Conservation (phyloP, 768 basidiomycete genomes). For the Podaxis sp. region DNA sequence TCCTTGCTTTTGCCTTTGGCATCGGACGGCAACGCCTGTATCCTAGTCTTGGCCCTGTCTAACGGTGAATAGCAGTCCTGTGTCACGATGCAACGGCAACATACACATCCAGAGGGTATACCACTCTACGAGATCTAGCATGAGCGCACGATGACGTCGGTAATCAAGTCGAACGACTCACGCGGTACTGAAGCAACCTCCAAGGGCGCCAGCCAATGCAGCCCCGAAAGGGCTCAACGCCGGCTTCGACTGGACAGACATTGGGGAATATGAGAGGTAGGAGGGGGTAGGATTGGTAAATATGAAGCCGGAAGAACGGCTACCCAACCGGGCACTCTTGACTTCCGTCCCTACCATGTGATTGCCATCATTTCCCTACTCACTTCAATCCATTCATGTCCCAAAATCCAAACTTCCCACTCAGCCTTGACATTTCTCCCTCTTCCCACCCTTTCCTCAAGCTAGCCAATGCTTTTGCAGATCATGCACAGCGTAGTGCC, state of each 20-base stretch:
- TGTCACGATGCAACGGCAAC: conserved; percentile 27
- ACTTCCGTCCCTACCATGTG: conserved; percentile 17
- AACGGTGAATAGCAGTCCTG: conserved; percentile 3
- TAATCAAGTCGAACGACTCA: conserved; percentile 40
- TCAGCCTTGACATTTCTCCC: conserved; percentile 25
- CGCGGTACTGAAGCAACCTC: conserved; percentile 93
- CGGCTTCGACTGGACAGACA: conserved; percentile 58
- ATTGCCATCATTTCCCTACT: not conserved
- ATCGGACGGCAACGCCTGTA: conserved; percentile 71
- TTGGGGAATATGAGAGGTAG: conserved; percentile 23
- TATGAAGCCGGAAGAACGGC: conserved; percentile 24
- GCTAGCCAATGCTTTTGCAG: conserved; percentile 29
- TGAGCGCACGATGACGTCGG: conserved; percentile 6
- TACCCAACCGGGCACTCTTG: conserved; percentile 19
- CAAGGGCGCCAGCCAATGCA: conserved; percentile 90
- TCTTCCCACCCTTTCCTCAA: conserved; percentile 18
- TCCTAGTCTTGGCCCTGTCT: conserved; percentile 86
- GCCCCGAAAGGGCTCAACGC: conserved; percentile 82
- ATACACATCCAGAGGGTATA: conserved; percentile 95
- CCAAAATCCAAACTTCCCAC: not conserved
- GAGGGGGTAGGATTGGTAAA: conserved; percentile 17
- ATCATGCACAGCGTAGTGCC: conserved; percentile 48
- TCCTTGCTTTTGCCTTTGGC: conserved; percentile 52
- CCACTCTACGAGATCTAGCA: conserved; percentile 50
- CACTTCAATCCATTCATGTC: not conserved